These are phyloP conservation scores for Porodaedalea pini DNA, from an alignment of 1,284 basidiomycete species.

Conservation along the genomic window DNA sequence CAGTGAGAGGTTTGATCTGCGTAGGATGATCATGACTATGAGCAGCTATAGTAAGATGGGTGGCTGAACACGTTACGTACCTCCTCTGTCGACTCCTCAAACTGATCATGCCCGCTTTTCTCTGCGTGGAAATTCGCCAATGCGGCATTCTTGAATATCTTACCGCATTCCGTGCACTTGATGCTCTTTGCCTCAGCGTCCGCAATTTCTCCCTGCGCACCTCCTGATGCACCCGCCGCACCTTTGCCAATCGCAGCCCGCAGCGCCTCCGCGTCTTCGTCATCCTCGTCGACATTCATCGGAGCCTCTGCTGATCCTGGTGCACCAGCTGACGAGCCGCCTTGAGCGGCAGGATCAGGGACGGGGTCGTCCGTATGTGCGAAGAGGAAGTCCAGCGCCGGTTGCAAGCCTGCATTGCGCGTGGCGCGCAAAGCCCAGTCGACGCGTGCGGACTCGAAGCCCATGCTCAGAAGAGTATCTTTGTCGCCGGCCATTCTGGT, in stretches of 20 bases:
- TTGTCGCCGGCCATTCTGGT: slow-evolving; percentile 60
- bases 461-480: slow-evolving; percentile 82
- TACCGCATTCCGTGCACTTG: slow-evolving; percentile 78
- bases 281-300: slow-evolving; percentile 59
- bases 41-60: neutral
- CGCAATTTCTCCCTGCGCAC: slow-evolving; percentile 19
- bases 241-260: slow-evolving; percentile 44
- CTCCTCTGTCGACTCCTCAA: slow-evolving; percentile 95
- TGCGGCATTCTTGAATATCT: slow-evolving; percentile 84
- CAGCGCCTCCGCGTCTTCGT: slow-evolving; percentile 67
- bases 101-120: slow-evolving; percentile 91
- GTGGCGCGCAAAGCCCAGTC: slow-evolving; percentile 88
- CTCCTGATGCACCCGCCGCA: slow-evolving; percentile 36
- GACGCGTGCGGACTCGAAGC: slow-evolving; percentile 77
- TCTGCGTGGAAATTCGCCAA: slow-evolving; percentile 94
- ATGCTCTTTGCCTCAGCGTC: slow-evolving; percentile 54
- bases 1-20: slow-evolving; percentile 88
- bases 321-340: slow-evolving; percentile 23
- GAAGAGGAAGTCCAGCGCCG: slow-evolving; percentile 85
- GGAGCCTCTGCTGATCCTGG: slow-evolving; percentile 32
- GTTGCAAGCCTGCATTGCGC: slow-evolving; percentile 73
- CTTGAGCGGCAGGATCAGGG: slow-evolving; percentile 50
- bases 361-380: slow-evolving; percentile 73
- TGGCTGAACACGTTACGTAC: slow-evolving; percentile 39
- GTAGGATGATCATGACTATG: neutral